Conservation (phyloP, 345 rosid genomes). For the Theobroma cacao region DNA sequence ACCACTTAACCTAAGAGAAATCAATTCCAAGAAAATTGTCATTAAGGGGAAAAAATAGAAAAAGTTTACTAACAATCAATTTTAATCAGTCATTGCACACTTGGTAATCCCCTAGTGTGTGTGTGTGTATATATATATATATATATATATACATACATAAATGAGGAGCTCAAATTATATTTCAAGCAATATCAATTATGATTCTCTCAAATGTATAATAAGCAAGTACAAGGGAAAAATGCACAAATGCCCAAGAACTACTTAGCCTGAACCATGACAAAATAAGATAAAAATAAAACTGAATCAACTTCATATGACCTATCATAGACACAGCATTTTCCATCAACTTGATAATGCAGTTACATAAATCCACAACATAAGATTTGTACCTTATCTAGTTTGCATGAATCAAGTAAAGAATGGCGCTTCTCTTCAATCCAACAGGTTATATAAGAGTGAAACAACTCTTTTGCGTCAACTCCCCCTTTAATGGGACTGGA, state of each 20-base stretch:
- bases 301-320: neutral
- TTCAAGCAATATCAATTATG: neutral
- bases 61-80: neutral
- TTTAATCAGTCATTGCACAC: neutral
- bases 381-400: conserved; percentile 73
- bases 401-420: conserved; percentile 73
- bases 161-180: neutral
- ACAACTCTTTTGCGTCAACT: conserved; percentile 81
- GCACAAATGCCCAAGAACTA: neutral
- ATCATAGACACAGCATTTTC: neutral
- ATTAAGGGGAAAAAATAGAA: neutral
- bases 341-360: neutral
- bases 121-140: neutral
- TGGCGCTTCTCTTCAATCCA: conserved; percentile 89
- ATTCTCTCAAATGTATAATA: neutral
- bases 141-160: no score
- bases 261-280: neutral
- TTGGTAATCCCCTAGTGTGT: neutral
- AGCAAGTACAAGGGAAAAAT: neutral
- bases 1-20: conserved; percentile 71
- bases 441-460: conserved; percentile 66
- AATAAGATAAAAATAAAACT: neutral
- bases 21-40: conserved; percentile 17
- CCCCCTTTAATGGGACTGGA: conserved; percentile 88
- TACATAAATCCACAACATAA: neutral